These are phyloP conservation scores for Haberlea rhodopensis DNA, from an alignment of 257 asterid genomes.

Conservation along the genomic window DNA sequence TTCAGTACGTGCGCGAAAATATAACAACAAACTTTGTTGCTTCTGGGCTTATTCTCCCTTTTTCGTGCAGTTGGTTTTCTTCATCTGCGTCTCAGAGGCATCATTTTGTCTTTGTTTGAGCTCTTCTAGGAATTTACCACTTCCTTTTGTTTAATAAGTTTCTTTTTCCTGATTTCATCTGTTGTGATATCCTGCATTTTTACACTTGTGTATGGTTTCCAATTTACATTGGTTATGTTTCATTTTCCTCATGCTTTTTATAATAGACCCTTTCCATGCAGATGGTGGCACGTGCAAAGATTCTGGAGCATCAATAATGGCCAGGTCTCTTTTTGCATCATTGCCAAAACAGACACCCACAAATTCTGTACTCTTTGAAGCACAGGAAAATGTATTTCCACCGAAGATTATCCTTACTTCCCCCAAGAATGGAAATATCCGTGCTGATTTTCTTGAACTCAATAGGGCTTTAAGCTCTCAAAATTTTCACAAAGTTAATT, in stretches of 20 bases:
- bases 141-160: slow-evolving; percentile 12
- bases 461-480: slow-evolving; percentile 60
- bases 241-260: slow-evolving; percentile 42
- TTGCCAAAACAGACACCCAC: slow-evolving; percentile 49
- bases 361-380: slow-evolving; percentile 51
- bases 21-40: slow-evolving; percentile 2
- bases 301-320: slow-evolving; percentile 87
- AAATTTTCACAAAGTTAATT: slow-evolving; percentile 58
- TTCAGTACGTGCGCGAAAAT: slow-evolving; percentile 13
- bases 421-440: slow-evolving; percentile 50
- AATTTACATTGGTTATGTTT: slow-evolving; percentile 31
- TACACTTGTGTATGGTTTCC: slow-evolving; percentile 17
- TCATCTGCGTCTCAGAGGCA: slow-evolving; percentile 17
- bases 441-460: slow-evolving; percentile 61
- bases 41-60: slow-evolving; percentile 14
- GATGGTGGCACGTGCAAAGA: slow-evolving; percentile 83
- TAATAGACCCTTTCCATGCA: slow-evolving; percentile 87
- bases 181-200: slow-evolving; percentile 19
- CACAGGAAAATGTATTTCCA: slow-evolving; percentile 46
- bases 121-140: slow-evolving; percentile 11
- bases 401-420: slow-evolving; percentile 51
- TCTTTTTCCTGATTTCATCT: slow-evolving; percentile 1
- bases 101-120: neutral
- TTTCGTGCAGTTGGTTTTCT: neutral
- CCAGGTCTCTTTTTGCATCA: slow-evolving; percentile 96